Evolutionary conservation across 345 rosid species (phyloP).

Genomic region (Microthlaspi erraticum): DNA sequence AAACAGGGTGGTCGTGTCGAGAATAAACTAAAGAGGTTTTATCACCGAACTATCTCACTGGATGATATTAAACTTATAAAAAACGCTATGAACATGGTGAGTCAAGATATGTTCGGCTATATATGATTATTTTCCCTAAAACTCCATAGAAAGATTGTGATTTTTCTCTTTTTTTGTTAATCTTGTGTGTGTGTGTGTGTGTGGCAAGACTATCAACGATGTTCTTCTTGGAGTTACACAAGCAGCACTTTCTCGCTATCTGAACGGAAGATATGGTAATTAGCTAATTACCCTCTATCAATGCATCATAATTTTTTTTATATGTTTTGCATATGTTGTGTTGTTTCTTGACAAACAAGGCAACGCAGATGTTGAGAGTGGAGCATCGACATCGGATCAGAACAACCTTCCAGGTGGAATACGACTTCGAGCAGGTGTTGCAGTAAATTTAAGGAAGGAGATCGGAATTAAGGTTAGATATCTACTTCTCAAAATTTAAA

Average conservation of each 20-base stretch:
- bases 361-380: neutral
- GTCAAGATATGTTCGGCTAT: neutral
- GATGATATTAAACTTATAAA: neutral
- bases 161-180: neutral
- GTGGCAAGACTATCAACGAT: constrained; percentile 60
- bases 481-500: no score
- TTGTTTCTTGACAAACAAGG: constrained; percentile 9
- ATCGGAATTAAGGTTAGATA: constrained; percentile 54
- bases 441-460: constrained; percentile 51
- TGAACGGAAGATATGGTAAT: constrained; percentile 54
- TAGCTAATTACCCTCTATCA: no score
- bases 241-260: constrained; percentile 60
- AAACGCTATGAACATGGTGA: neutral
- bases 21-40: neutral
- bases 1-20: neutral
- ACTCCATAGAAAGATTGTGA: neutral
- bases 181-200: neutral
- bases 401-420: constrained; percentile 35
- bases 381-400: neutral
- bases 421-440: constrained; percentile 48
- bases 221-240: constrained; percentile 62
- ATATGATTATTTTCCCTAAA: neutral
- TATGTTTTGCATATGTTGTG: neutral
- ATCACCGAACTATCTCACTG: neutral
- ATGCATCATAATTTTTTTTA: neutral